Conservation (phyloP, 108 stramenopile species). For the Nitzschia sp. region DNA sequence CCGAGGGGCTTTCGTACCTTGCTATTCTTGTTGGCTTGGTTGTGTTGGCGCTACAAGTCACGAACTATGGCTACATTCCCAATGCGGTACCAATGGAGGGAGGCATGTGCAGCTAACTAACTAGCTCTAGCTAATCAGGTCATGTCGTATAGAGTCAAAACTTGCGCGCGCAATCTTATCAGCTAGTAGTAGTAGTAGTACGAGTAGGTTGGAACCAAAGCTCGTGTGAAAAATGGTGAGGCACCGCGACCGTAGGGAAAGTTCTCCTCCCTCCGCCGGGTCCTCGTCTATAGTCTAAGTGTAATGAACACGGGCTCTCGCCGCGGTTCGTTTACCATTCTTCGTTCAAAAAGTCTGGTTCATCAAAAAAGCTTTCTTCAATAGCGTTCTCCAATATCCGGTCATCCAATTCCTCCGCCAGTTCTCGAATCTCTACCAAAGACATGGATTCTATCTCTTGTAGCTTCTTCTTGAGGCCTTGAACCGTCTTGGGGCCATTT, state of each 20-base stretch:
- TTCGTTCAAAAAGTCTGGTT: constrained; percentile 28
- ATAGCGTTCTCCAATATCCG: constrained; percentile 21
- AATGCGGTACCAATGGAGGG: constrained; percentile 87
- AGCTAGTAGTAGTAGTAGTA: too few species aligned
- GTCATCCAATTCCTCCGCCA: constrained; percentile 27
- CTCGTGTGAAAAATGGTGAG: too few species aligned
- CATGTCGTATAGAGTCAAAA: too few species aligned
- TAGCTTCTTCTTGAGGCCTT: constrained; percentile 7
- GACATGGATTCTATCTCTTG: neutral
- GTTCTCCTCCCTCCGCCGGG: neutral
- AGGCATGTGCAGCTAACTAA: constrained; percentile 61
- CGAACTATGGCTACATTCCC: constrained; percentile 80
- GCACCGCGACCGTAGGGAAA: too few species aligned
- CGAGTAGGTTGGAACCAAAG: too few species aligned
- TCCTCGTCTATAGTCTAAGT: neutral
- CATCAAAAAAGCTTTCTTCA: constrained; percentile 35
- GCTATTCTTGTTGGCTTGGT: constrained; percentile 61
- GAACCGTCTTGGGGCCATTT: constrained; percentile 6
- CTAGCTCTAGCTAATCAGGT: too few species aligned
- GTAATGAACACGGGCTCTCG: neutral
- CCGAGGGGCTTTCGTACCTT: constrained; percentile 67
- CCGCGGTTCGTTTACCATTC: constrained; percentile 24
- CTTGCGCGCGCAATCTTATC: too few species aligned
- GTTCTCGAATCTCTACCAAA: neutral
- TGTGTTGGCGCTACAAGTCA: constrained; percentile 66